These are phyloP conservation scores for Penicillium glabrum DNA, from an alignment of 2,329 filamentous ascomycete species.

Conservation along the genomic window DNA sequence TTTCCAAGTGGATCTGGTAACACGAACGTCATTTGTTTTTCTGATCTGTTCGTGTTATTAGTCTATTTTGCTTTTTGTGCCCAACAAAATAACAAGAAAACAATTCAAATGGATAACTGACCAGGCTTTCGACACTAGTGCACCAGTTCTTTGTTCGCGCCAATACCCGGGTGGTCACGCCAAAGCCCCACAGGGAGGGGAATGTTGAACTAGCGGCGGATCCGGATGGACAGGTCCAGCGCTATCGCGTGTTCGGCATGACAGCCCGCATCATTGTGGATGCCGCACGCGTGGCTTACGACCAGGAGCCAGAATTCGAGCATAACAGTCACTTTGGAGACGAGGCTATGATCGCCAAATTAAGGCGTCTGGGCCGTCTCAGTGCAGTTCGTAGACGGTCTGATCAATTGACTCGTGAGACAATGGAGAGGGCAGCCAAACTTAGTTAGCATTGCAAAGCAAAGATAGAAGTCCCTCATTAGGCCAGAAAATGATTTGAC, in stretches of 20 bases:
- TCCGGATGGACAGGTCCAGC: constrained; percentile 45
- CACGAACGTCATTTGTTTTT: background rate
- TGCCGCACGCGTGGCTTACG: constrained; percentile 80
- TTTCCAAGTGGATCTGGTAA: background rate
- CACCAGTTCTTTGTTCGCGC: constrained; percentile 90
- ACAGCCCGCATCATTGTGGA: constrained; percentile 89
- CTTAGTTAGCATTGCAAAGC: constrained; percentile 29
- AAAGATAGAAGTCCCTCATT: background rate
- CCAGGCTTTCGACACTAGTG: constrained; percentile 48
- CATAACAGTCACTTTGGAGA: constrained; percentile 65
- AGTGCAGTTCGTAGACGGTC: constrained; percentile 51
- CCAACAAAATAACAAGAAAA: background rate
- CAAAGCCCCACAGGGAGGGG: constrained; percentile 41
- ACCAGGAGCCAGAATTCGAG: constrained; percentile 80
- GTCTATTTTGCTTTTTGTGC: constrained; percentile 2
- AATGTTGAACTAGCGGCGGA: constrained; percentile 46
- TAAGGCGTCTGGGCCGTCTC: constrained; percentile 59
- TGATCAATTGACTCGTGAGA: constrained; percentile 54
- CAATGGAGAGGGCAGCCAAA: constrained; percentile 53
- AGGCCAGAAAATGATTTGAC: background rate
- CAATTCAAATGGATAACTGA: constrained; percentile 3
- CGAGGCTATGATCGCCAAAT: constrained; percentile 61
- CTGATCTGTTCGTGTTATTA: background rate
- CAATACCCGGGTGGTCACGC: constrained; percentile 62
- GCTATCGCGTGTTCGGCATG: constrained; percentile 93